Percentiles rank a stretch among this genome's conserved stretches.
These are phyloP conservation scores for Paracoccidioides lutzii DNA, from an alignment of 2,329 filamentous ascomycete genomes.

Conservation along the genomic window DNA sequence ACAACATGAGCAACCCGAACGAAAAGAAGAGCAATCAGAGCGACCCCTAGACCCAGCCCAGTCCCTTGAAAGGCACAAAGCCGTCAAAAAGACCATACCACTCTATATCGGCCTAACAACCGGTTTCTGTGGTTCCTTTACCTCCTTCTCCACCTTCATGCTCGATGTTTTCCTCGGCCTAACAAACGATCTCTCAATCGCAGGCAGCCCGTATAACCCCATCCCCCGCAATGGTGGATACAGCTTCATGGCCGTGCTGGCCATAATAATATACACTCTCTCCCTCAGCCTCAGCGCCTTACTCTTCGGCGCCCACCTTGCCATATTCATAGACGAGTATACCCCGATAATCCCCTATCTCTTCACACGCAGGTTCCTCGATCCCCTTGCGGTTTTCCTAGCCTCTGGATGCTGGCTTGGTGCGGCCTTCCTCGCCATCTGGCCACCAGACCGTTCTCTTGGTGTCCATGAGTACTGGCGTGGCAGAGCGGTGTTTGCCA, in stretches of 20 bases:
- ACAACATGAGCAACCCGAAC: background rate
- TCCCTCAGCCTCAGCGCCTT: constrained; percentile 58
- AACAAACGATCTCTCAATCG: constrained; percentile 55
- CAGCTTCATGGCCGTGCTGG: constrained; percentile 68
- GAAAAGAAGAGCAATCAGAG: background rate
- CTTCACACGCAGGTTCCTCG: constrained; percentile 47
- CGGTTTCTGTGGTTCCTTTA: constrained; percentile 81
- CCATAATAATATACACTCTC: constrained; percentile 60
- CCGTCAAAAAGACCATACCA: constrained; percentile 72
- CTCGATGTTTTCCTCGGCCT: constrained; percentile 67
- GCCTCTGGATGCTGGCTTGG: constrained; percentile 67
- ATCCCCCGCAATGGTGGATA: constrained; percentile 55
- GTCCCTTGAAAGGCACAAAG: constrained; percentile 41
- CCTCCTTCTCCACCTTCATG: constrained; percentile 77
- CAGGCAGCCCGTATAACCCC: constrained; percentile 35
- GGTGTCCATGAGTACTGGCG: constrained; percentile 52
- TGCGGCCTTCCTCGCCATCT: constrained; percentile 56
- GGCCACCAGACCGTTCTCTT: constrained; percentile 48
- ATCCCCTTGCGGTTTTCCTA: constrained; percentile 51
- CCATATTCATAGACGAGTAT: constrained; percentile 45
- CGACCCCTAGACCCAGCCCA: constrained; percentile 24
- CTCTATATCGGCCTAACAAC: constrained; percentile 77
- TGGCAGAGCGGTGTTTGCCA: constrained; percentile 57
- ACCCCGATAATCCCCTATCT: constrained; percentile 49
- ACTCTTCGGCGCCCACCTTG: constrained; percentile 61